Percentiles rank a stretch among this genome's conserved stretches.
phyloP scores from a whole-genome alignment of 2,329 filamentous ascomycete species.

The Lojkania enalia region DNA sequence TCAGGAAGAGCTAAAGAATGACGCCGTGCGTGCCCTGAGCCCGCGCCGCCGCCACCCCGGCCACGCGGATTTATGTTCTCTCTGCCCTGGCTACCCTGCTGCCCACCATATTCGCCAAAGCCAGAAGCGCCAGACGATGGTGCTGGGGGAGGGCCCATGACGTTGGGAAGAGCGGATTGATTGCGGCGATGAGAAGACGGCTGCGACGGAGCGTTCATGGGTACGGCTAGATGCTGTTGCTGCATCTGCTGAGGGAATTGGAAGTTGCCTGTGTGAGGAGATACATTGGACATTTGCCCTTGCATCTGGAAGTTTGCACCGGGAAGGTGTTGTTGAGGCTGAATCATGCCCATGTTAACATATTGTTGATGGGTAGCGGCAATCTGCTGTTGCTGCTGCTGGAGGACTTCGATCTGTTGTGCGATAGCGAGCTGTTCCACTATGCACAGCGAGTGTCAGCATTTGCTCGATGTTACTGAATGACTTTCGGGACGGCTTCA shows the following conservation, averaged over 20 bases:
- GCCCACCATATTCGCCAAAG: slow-evolving; percentile 76
- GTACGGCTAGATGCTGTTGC: slow-evolving; percentile 64
- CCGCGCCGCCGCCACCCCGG: slow-evolving; percentile 70
- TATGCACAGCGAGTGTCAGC: slow-evolving; percentile 46
- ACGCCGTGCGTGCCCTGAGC: slow-evolving; percentile 80
- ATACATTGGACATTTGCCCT: slow-evolving; percentile 75
- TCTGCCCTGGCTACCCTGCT: slow-evolving; percentile 62
- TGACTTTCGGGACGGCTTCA: slow-evolving; percentile 34
- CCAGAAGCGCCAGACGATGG: slow-evolving; percentile 87
- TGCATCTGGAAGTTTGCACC: slow-evolving; percentile 59
- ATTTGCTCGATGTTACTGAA: slow-evolving; percentile 9
- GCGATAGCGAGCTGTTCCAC: slow-evolving; percentile 98
- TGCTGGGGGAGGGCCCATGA: slow-evolving; percentile 90
- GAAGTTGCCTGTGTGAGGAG: slow-evolving; percentile 76
- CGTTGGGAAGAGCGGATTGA: slow-evolving; percentile 92
- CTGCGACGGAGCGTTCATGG: slow-evolving; percentile 76
- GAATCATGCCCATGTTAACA: slow-evolving; percentile 95
- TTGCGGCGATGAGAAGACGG: slow-evolving; percentile 91
- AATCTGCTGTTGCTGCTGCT: slow-evolving; percentile 97
- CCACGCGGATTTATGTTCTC: slow-evolving; percentile 72
- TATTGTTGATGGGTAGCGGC: slow-evolving; percentile 96
- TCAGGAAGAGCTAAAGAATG: slow-evolving; percentile 94
- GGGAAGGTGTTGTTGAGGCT: slow-evolving; percentile 77
- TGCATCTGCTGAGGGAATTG: slow-evolving; percentile 74
- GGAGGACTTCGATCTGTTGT: slow-evolving; percentile 95